phyloP scores from a whole-genome alignment of 2,329 filamentous ascomycete genomes.

The Ceratocystis lukuohia region DNA sequence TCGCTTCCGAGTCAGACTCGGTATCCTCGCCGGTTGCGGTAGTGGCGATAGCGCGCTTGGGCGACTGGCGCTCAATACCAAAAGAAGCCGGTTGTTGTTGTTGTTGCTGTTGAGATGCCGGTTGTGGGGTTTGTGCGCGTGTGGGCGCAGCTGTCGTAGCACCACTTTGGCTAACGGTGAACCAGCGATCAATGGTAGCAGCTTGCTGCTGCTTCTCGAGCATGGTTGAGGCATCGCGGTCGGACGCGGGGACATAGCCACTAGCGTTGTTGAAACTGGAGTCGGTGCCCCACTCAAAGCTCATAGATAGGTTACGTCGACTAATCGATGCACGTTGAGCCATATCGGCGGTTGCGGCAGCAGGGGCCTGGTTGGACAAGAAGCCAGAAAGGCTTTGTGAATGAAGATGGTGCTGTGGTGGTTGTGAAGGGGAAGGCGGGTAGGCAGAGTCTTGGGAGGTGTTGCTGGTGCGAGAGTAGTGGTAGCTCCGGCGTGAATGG shows the following conservation, averaged over 20 bases:
- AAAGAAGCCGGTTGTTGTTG: background rate
- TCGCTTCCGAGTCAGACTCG: slow-evolving; percentile 13
- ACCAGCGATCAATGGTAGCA: slow-evolving; percentile 39
- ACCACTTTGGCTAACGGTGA: slow-evolving; percentile 44
- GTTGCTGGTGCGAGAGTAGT: slow-evolving; percentile 20
- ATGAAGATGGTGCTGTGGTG: background rate
- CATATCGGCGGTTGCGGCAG: background rate
- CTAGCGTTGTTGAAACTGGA: slow-evolving; percentile 44
- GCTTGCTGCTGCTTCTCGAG: slow-evolving; percentile 38
- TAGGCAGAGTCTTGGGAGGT: background rate
- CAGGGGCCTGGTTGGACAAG: background rate
- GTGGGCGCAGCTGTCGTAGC: slow-evolving; percentile 34
- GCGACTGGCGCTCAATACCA: background rate
- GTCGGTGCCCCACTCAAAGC: slow-evolving; percentile 57
- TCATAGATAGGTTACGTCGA: slow-evolving; percentile 9
- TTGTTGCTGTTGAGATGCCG: slow-evolving; percentile 35
- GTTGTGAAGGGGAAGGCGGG: background rate
- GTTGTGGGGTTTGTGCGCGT: slow-evolving; percentile 27
- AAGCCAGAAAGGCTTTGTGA: slow-evolving; percentile 4
- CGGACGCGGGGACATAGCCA: slow-evolving; percentile 44
- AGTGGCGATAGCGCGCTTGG: slow-evolving; percentile 12
- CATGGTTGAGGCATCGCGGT: slow-evolving; percentile 32
- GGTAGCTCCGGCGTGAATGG: slow-evolving; percentile 28
- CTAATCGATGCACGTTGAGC: background rate
- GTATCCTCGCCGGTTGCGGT: slow-evolving; percentile 9